Evolutionary conservation across 148 eudicot genomes (phyloP).

Genomic region (Chenopodium quinoa): DNA sequence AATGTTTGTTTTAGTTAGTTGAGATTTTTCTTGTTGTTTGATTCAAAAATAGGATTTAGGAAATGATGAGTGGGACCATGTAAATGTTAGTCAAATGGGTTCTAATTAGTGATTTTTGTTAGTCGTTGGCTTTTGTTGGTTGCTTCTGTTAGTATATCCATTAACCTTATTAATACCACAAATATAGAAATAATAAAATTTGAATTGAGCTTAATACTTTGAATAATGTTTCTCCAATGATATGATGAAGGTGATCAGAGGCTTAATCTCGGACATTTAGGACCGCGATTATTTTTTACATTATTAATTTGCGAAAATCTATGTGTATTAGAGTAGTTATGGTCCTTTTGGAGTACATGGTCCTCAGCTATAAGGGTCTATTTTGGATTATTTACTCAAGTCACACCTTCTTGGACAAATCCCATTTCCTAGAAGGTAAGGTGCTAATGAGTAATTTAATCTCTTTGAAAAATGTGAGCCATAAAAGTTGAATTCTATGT

Average conservation of each 20-base stretch:
- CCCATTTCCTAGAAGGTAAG: conserved; percentile 10
- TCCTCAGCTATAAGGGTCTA: neutral
- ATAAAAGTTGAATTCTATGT: neutral
- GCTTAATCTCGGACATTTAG: conserved; percentile 16
- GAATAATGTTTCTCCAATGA: neutral
- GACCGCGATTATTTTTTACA: conserved; percentile 4
- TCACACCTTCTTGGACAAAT: conserved; percentile 3
- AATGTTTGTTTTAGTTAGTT: conserved; percentile 10
- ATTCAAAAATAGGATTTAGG: conserved; percentile 4
- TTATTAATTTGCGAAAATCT: neutral
- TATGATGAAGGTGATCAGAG: too few species aligned
- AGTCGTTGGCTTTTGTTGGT: conserved; percentile 8
- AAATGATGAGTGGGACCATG: conserved; percentile 25
- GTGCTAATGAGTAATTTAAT: neutral
- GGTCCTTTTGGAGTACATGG: neutral
- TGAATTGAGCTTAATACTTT: neutral
- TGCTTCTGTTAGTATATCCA: neutral
- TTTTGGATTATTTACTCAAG: conserved; percentile 11
- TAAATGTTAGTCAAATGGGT: conserved; percentile 22
- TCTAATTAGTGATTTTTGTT: conserved; percentile 20
- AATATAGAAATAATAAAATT: conserved; percentile 9
- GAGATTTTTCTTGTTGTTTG: conserved; percentile 12
- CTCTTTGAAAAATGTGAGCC: neutral
- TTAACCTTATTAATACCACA: neutral
- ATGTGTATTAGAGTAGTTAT: neutral